Evolutionary conservation across 2,329 filamentous ascomycete species (phyloP).

Genomic region (Nectriaceae sp.): DNA sequence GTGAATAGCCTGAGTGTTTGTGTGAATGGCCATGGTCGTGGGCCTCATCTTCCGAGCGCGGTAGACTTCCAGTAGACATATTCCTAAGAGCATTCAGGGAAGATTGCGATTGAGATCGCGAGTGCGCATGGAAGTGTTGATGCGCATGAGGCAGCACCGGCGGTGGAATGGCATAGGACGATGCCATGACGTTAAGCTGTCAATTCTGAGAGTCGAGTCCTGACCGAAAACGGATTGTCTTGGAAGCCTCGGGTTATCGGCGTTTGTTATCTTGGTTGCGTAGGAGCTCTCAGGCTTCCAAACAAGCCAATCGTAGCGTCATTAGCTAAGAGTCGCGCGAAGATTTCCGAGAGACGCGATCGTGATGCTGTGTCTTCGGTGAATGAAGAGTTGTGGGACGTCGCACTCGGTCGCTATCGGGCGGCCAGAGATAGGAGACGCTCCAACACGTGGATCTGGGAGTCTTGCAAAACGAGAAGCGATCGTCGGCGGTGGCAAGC

Average conservation of each 20-base stretch:
- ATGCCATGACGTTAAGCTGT: slow-evolving; percentile 44
- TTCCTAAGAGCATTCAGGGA: slow-evolving; percentile 43
- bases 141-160: slow-evolving; percentile 51
- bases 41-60: slow-evolving; percentile 33
- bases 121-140: slow-evolving; percentile 43
- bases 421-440: slow-evolving; percentile 25
- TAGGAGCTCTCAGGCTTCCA: slow-evolving; percentile 20
- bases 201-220: slow-evolving; percentile 2
- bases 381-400: slow-evolving; percentile 19
- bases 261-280: slow-evolving; percentile 18
- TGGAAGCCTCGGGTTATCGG: slow-evolving; percentile 19
- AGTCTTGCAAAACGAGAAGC: background rate
- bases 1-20: slow-evolving; percentile 21
- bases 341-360: slow-evolving; percentile 12
- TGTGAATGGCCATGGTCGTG: slow-evolving; percentile 35
- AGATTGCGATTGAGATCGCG: slow-evolving; percentile 40
- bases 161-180: slow-evolving; percentile 56
- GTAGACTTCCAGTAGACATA: slow-evolving; percentile 34
- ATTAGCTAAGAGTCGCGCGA: slow-evolving; percentile 17
- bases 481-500: background rate
- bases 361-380: slow-evolving; percentile 9
- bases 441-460: slow-evolving; percentile 26
- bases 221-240: slow-evolving; percentile 5
- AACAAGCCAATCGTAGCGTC: slow-evolving; percentile 27
- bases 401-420: slow-evolving; percentile 18